These are phyloP conservation scores for Verticillium alfalfae DNA, from an alignment of 2,329 filamentous ascomycete species.

Conservation along the genomic window DNA sequence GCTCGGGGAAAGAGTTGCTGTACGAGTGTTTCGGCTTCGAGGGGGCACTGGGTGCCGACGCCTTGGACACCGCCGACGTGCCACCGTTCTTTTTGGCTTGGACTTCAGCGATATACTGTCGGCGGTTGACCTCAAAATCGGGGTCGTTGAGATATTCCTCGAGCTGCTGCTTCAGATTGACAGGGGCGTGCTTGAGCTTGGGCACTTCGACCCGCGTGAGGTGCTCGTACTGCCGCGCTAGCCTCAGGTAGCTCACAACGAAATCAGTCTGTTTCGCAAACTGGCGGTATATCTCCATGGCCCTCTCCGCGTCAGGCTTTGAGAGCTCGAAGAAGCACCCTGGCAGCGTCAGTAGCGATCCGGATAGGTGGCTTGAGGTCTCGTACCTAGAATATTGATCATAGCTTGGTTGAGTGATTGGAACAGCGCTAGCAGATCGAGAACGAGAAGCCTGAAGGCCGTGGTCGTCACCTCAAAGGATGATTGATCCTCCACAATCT, in stretches of 20 bases:
- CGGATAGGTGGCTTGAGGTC: conserved; percentile 4
- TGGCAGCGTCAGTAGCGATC: conserved; percentile 25
- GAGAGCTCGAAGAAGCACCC: conserved; percentile 99
- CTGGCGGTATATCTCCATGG: conserved; percentile 84
- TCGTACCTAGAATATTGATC: conserved; percentile 87
- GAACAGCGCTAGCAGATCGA: conserved; percentile 85
- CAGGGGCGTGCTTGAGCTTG: conserved; percentile 94
- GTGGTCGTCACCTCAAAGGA: conserved; percentile 78
- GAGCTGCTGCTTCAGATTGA: conserved; percentile 80
- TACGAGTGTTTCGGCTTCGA: conserved; percentile 29
- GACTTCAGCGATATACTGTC: conserved; percentile 86
- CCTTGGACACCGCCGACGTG: conserved; percentile 22
- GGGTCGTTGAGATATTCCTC: conserved; percentile 93
- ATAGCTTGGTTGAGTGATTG: conserved; percentile 95
- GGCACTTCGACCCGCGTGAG: conserved; percentile 91
- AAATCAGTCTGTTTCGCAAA: conserved; percentile 90
- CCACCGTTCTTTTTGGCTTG: conserved; percentile 59
- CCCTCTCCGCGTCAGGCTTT: conserved; percentile 83
- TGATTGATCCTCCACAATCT: conserved; percentile 61
- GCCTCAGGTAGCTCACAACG: conserved; percentile 82
- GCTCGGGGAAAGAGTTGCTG: conserved; percentile 33
- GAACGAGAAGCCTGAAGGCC: conserved; percentile 83
- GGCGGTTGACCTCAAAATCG: conserved; percentile 88
- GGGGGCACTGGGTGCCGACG: conserved; percentile 27
- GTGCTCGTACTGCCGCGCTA: conserved; percentile 85